phyloP scores from a whole-genome alignment of 2,329 filamentous ascomycete species.

The Penicillium sclerotigenum region DNA sequence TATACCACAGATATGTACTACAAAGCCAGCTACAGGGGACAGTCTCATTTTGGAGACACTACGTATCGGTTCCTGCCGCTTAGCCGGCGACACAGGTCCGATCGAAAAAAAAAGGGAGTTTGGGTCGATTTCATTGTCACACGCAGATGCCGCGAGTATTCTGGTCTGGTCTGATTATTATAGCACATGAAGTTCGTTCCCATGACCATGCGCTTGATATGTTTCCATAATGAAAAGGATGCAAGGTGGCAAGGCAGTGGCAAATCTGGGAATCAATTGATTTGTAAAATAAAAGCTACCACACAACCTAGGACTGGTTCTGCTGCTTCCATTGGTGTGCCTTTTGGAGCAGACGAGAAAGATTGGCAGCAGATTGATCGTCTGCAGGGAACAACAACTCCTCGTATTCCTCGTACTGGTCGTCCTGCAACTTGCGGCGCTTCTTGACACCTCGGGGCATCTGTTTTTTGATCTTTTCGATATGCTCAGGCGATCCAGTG shows the following conservation, averaged over 20 bases:
- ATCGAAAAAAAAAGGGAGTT: neutral
- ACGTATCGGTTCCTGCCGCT: neutral
- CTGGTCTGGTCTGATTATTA: neutral
- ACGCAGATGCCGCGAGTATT: neutral
- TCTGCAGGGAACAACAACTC: conserved; percentile 97
- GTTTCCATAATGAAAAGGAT: neutral
- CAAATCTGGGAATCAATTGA: neutral
- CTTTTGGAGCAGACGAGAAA: conserved; percentile 79
- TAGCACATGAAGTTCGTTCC: neutral
- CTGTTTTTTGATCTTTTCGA: conserved; percentile 81
- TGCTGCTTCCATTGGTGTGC: conserved; percentile 89
- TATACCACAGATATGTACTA: neutral
- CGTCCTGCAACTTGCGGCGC: conserved; percentile 84
- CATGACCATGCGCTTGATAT: neutral
- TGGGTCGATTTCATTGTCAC: neutral
- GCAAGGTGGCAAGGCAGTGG: neutral
- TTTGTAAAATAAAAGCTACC: neutral
- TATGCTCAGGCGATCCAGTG: conserved; percentile 71
- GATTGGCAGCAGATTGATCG: conserved; percentile 77
- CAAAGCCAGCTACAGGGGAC: neutral
- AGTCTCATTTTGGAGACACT: neutral
- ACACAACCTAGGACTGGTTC: conserved; percentile 38
- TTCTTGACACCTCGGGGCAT: conserved; percentile 95
- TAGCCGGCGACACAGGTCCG: neutral
- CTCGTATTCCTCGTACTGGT: conserved; percentile 92